phyloP scores from a whole-genome alignment of 2,329 filamentous ascomycete species.

The Phaeosphaeria sp. region DNA sequence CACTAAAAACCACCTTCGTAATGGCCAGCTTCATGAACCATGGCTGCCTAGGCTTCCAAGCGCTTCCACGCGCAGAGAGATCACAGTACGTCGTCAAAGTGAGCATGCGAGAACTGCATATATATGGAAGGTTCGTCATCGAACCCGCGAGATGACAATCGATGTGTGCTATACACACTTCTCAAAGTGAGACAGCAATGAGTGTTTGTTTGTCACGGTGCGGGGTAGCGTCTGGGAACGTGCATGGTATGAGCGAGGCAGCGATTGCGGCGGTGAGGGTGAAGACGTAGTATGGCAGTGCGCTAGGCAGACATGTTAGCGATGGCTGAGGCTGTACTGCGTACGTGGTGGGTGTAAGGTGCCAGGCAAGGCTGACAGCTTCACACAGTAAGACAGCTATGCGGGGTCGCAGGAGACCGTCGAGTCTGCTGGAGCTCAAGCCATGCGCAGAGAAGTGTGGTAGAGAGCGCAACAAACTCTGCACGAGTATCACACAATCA shows the following conservation, averaged over 20 bases:
- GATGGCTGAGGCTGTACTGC: conserved; percentile 11
- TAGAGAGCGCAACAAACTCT: not conserved
- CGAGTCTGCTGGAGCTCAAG: conserved; percentile 1
- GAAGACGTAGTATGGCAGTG: not conserved
- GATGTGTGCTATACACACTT: not conserved
- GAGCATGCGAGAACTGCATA: too few species aligned
- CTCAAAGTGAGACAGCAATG: not conserved
- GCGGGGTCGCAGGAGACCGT: not conserved
- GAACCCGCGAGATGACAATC: not conserved
- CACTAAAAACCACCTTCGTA: too few species aligned
- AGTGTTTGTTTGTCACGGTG: not conserved
- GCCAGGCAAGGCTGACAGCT: conserved; percentile 15
- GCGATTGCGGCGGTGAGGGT: conserved; percentile 6
- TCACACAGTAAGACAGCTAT: not conserved
- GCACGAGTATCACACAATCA: conserved; percentile 2
- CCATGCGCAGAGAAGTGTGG: not conserved
- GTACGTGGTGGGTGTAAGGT: conserved; percentile 1
- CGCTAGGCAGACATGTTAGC: conserved; percentile 13
- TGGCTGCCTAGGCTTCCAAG: too few species aligned
- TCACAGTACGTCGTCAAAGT: too few species aligned
- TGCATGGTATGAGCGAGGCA: not conserved
- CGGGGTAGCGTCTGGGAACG: conserved; percentile 4
- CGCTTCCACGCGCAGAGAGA: too few species aligned
- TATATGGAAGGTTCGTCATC: not conserved
- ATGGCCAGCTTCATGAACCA: too few species aligned